phyloP scores from a whole-genome alignment of 176 grass and related monocot genomes.

The Lolium multiflorum region DNA sequence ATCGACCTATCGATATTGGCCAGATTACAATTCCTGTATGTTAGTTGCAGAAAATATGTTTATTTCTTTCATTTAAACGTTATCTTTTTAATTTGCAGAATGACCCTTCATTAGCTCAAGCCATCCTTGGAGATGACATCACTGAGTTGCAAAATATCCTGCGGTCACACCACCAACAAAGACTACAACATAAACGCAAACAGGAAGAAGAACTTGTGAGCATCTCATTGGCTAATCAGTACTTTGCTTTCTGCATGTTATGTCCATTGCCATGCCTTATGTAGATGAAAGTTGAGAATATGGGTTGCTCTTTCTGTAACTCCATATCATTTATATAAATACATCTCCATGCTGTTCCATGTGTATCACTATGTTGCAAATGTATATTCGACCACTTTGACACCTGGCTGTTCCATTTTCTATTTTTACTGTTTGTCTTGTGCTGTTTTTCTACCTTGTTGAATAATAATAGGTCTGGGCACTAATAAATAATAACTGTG shows the following conservation, averaged over 20 bases:
- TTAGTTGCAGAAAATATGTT: not conserved
- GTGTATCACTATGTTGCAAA: not conserved
- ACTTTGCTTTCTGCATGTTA: conserved; percentile 1
- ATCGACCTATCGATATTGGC: conserved; percentile 3
- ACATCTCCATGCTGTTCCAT: conserved; percentile 18
- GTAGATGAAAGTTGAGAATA: conserved; percentile 6
- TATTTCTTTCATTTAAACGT: conserved; percentile 18
- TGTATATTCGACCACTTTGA: not conserved
- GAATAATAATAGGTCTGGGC: conserved; percentile 23
- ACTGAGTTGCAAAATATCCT: conserved; percentile 78
- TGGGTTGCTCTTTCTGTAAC: not conserved
- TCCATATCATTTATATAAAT: conserved; percentile 13
- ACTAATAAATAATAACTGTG: not conserved
- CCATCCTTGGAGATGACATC: conserved; percentile 81
- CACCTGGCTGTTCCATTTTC: conserved; percentile 15
- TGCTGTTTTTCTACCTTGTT: conserved; percentile 5
- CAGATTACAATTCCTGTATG: not conserved
- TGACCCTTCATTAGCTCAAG: conserved; percentile 86
- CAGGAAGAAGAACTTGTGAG: conserved; percentile 98
- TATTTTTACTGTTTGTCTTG: not conserved
- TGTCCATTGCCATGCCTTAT: not conserved
- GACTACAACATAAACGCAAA: conserved; percentile 68
- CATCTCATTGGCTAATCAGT: conserved; percentile 24
- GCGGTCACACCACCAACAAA: conserved; percentile 74
- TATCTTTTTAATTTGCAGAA: conserved; percentile 64